Base-by-base conservation (phyloP, 2,329 filamentous ascomycete genomes). In the Botrytis galanthina region DNA sequence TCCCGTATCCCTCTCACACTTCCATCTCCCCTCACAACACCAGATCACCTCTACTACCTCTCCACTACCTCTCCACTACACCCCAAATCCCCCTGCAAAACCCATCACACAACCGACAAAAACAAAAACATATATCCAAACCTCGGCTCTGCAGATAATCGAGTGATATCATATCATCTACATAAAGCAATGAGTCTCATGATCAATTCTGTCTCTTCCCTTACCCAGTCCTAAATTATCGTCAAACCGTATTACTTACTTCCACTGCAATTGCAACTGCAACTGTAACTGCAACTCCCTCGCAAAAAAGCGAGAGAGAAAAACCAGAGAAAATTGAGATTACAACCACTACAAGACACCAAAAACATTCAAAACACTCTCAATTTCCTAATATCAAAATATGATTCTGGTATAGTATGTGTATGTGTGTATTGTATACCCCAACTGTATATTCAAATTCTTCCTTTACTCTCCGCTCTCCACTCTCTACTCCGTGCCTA, bases 371-470 rank as follows among this genome's bases (percentile, higher is more conserved):
- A 29, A 16, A 54, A 54, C 51, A 57, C n/a, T 18, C 51, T 2
- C 3, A 22, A 59, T 35, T 35, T 35, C 18, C 20, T 59, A 29
- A 35, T 59, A 59, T 10, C 57, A 59, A 32, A 35, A 61, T 12
- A 61, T 26, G 20, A 37, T 35, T 61, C 35, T 61, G 20, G 32
- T 61, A 61, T 37, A 61, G 29, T 39, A 61, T 61, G 32, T 6
- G 32, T 61, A 61, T 57, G n/a, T 57, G 51, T 57, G n/a, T 57
- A 29, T 29, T 57, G 51, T 37, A 37, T 37, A 37, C 59, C 59
- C 59, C 59, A 22, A 61, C 59, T 22, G 32, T 35, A 61, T 61
- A 61, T 61, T 61, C 59, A 61, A 61, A 61, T 37, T 61, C 32
- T 26, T 42, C 60, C 35, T 62, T 9, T 39, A 14, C 22, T 42